Conservation (phyloP, 805 yeast species). For the Candida insectorum region DNA sequence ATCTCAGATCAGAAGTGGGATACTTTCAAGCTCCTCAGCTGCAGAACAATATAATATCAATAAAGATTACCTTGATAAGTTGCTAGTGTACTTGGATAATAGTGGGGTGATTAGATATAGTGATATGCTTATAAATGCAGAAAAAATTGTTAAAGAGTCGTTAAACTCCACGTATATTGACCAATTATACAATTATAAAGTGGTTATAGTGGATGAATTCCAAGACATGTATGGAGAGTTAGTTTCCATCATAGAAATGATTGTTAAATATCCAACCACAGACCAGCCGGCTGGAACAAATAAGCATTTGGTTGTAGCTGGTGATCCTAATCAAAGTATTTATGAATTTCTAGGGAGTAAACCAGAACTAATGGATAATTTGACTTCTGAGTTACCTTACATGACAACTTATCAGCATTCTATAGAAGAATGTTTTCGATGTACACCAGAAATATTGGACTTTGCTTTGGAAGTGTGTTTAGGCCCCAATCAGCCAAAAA, state of each 20-base stretch:
- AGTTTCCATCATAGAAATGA: constrained; percentile 38
- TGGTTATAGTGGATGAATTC: constrained; percentile 65
- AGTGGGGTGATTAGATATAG: constrained; percentile 34
- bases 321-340: constrained; percentile 70
- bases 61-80: constrained; percentile 22
- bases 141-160: constrained; percentile 24
- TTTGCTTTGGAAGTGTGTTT: constrained; percentile 30
- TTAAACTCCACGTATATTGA: constrained; percentile 3
- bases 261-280: constrained; percentile 33
- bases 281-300: constrained; percentile 10
- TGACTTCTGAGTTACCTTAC: constrained; percentile 11
- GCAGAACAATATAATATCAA: constrained; percentile 20
- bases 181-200: constrained; percentile 23
- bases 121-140: constrained; percentile 32
- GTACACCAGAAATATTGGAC: constrained; percentile 53
- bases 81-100: constrained; percentile 25
- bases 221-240: constrained; percentile 63
- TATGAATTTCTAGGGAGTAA: constrained; percentile 63
- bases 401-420: constrained; percentile 1
- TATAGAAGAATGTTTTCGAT: constrained; percentile 55
- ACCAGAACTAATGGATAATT: constrained; percentile 26
- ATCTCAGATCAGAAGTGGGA: constrained; percentile 19
- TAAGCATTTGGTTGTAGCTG: constrained; percentile 63
- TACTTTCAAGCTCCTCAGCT: constrained; percentile 18
- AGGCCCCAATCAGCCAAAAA: neutral